Evolutionary conservation across 2,329 filamentous ascomycete genomes (phyloP).

Genomic region (Colletotrichum graminicola): DNA sequence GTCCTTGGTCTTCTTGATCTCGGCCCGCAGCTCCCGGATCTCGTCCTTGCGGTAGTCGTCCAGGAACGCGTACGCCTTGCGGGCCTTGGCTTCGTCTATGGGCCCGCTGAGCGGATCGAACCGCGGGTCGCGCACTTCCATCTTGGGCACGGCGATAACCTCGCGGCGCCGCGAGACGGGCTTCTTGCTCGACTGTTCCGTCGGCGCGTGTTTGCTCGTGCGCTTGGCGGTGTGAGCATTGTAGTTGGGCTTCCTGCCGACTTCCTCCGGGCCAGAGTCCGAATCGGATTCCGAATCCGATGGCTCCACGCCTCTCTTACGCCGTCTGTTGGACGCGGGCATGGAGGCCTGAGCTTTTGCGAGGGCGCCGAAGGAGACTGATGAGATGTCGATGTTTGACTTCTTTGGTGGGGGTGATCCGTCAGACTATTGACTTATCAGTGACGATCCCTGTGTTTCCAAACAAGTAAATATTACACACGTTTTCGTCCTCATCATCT

Average conservation of each 20-base stretch:
- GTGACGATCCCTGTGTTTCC: neutral
- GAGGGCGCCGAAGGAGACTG: slow-evolving; percentile 89
- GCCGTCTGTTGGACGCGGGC: slow-evolving; percentile 51
- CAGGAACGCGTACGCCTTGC: slow-evolving; percentile 87
- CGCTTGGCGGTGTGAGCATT: slow-evolving; percentile 55
- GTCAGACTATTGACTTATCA: slow-evolving; percentile 49
- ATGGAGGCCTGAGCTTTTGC: slow-evolving; percentile 86
- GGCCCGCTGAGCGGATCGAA: slow-evolving; percentile 76
- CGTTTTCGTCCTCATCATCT: slow-evolving; percentile 50
- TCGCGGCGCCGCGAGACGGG: slow-evolving; percentile 85
- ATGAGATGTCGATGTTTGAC: slow-evolving; percentile 61
- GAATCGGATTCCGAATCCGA: slow-evolving; percentile 47
- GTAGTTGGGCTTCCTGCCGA: slow-evolving; percentile 46
- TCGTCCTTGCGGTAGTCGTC: slow-evolving; percentile 89
- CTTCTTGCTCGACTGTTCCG: slow-evolving; percentile 83
- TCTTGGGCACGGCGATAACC: slow-evolving; percentile 73
- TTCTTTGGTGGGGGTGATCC: slow-evolving; percentile 40
- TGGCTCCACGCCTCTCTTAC: slow-evolving; percentile 47
- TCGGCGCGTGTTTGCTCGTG: slow-evolving; percentile 88
- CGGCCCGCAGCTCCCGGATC: slow-evolving; percentile 77
- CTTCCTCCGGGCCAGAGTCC: slow-evolving; percentile 49
- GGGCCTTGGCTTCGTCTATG: slow-evolving; percentile 69
- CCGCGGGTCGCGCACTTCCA: slow-evolving; percentile 80
- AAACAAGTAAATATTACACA: neutral
- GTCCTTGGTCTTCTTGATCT: slow-evolving; percentile 76